A percentile compares a stretch with the other conserved stretches of the same genome.
phyloP scores from a whole-genome alignment of 2,329 filamentous ascomycete species.

The Pezicula rhizophila region DNA sequence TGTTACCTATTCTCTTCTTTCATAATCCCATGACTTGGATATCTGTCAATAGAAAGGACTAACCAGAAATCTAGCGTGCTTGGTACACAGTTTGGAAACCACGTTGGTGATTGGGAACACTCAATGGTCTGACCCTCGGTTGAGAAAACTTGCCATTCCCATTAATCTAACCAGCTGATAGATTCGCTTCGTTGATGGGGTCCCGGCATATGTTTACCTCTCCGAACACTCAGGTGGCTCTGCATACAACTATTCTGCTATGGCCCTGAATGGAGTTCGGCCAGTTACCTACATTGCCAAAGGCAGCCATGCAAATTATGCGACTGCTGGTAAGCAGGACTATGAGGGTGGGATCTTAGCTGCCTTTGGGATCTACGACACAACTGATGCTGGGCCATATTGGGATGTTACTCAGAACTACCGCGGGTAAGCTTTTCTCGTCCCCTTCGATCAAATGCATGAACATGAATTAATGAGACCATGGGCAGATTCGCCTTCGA shows the following conservation, averaged over 20 bases:
- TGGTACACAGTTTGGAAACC: slow-evolving; percentile 17
- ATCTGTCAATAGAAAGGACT: not conserved
- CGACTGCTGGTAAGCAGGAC: slow-evolving; percentile 14
- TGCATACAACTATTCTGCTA: slow-evolving; percentile 17
- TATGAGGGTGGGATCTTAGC: slow-evolving; percentile 17
- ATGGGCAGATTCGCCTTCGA: slow-evolving; percentile 13
- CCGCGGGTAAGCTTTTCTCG: slow-evolving; percentile 10
- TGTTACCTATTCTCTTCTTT: not conserved
- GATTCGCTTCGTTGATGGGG: slow-evolving; percentile 19
- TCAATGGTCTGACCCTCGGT: slow-evolving; percentile 5
- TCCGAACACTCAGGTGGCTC: slow-evolving; percentile 20
- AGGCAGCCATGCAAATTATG: slow-evolving; percentile 22
- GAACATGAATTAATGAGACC: not conserved
- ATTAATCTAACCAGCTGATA: slow-evolving; percentile 1
- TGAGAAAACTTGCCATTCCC: not conserved
- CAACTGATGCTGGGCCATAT: slow-evolving; percentile 15
- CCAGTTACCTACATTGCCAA: slow-evolving; percentile 15
- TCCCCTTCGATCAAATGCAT: not conserved
- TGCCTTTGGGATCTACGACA: slow-evolving; percentile 13
- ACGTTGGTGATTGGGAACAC: slow-evolving; percentile 24
- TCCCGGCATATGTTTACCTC: slow-evolving; percentile 16
- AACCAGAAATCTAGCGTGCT: slow-evolving; percentile 10
- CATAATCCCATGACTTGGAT: too few relatives aligned
- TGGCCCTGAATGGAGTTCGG: slow-evolving; percentile 8
- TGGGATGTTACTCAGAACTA: slow-evolving; percentile 21